Percentiles rank a stretch among this genome's conserved stretches.
phyloP scores from a whole-genome alignment of 371 early-diverging fungal species.

The Syncephalis plumigaleata region DNA sequence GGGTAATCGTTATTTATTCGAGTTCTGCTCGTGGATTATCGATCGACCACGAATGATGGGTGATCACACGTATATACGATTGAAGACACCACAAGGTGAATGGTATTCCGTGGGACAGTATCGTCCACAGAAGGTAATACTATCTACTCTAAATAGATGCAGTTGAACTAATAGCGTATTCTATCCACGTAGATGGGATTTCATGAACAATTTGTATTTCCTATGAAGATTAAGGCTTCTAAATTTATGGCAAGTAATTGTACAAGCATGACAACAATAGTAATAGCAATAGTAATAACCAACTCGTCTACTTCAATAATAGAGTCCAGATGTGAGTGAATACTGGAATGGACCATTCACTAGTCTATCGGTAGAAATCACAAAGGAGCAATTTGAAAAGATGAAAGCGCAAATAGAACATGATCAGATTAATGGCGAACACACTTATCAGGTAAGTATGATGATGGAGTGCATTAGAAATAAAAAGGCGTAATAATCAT shows the following conservation, averaged over 20 bases:
- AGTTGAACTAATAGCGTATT: neutral
- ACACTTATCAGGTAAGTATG: conserved; percentile 4
- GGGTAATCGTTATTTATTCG: conserved; percentile 9
- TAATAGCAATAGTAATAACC: too few species aligned
- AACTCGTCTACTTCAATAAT: too few species aligned
- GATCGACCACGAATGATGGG: conserved; percentile 6
- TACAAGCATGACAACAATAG: too few species aligned
- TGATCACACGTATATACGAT: conserved; percentile 6
- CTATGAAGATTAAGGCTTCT: conserved; percentile 3
- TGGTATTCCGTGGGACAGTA: conserved; percentile 8
- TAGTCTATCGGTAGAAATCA: conserved; percentile 4
- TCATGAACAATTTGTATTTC: conserved; percentile 6
- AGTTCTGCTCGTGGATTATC: conserved; percentile 7
- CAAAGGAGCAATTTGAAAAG: conserved; percentile 1
- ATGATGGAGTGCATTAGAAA: neutral
- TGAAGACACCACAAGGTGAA: conserved; percentile 8
- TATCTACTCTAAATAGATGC: neutral
- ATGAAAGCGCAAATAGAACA: conserved; percentile 6
- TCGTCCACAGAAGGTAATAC: conserved; percentile 4
- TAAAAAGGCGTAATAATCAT: neutral
- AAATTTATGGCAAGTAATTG: conserved; percentile 7
- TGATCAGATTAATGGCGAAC: conserved; percentile 2
- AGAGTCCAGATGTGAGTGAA: conserved; percentile 5
- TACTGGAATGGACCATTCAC: conserved; percentile 7
- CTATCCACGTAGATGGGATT: conserved; percentile 4